Evolutionary conservation across 2,329 filamentous ascomycete species (phyloP).

Genomic region (Aspergillus sp.): DNA sequence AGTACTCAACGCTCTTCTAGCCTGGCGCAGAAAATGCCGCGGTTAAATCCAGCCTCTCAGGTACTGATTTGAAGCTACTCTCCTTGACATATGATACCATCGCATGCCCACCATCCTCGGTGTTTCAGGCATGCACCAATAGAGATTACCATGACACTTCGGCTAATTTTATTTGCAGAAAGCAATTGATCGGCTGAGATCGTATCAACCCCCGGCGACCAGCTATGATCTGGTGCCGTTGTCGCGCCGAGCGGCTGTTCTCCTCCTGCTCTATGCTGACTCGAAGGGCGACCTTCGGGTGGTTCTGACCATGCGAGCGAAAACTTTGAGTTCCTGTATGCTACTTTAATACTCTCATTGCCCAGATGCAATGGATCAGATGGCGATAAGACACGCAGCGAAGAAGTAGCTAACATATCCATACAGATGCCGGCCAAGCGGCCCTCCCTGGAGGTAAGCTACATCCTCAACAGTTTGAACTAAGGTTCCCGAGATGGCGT

Average conservation of each 20-base stretch:
- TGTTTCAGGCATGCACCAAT: not conserved
- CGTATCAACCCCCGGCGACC: slow-evolving; percentile 58
- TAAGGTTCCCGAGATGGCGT: too few species aligned
- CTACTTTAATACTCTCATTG: slow-evolving; percentile 1
- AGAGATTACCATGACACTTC: not conserved
- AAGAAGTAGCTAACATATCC: not conserved
- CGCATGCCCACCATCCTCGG: not conserved
- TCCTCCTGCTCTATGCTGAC: slow-evolving; percentile 87
- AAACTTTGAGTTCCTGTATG: slow-evolving; percentile 58
- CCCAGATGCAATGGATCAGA: not conserved
- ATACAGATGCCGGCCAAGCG: slow-evolving; percentile 71
- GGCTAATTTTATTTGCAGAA: slow-evolving; percentile 29
- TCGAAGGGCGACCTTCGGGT: slow-evolving; percentile 71
- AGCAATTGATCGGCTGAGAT: slow-evolving; percentile 57
- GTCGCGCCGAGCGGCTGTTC: slow-evolving; percentile 74
- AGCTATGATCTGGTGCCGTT: slow-evolving; percentile 58
- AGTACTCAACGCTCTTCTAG: slow-evolving; percentile 2
- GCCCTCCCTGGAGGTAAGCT: slow-evolving; percentile 79
- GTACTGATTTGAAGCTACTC: slow-evolving; percentile 2
- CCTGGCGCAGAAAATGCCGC: slow-evolving; percentile 11
- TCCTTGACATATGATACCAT: not conserved
- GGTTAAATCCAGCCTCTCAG: slow-evolving; percentile 13
- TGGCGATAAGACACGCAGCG: not conserved
- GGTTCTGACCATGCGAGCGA: slow-evolving; percentile 62
- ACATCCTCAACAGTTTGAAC: not conserved